Evolutionary conservation across 192 early-diverging fungal genomes (phyloP).

Genomic region (Geranomyces michiganensis): DNA sequence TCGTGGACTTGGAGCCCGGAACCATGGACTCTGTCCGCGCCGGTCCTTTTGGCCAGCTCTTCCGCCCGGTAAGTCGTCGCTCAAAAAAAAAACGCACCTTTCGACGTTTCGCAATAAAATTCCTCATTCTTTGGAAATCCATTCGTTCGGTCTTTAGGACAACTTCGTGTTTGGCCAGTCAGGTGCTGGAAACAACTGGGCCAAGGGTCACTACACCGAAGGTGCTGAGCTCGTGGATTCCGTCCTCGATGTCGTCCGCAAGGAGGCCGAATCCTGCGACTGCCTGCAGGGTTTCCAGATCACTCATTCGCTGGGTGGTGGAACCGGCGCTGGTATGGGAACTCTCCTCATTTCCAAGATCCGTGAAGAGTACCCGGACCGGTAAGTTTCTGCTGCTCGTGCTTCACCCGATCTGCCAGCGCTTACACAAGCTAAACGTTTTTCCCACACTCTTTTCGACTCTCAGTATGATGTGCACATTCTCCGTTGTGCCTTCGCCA

Average conservation of each 20-base stretch:
- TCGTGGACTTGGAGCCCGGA: conserved; percentile 96
- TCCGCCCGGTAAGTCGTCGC: conserved; percentile 77
- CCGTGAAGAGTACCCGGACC: conserved; percentile 98
- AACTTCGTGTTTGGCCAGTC: conserved; percentile 95
- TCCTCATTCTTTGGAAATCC: neutral
- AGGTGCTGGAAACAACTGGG: conserved; percentile 99
- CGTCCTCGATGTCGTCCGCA: conserved; percentile 93
- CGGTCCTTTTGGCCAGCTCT: conserved; percentile 84
- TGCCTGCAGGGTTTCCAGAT: conserved; percentile 99
- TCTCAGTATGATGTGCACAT: conserved; percentile 88
- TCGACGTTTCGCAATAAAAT: too few relatives aligned
- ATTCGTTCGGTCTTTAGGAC: conserved; percentile 54
- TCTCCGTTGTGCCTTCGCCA: conserved; percentile 95
- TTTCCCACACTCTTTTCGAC: conserved; percentile 1
- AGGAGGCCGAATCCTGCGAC: conserved; percentile 95
- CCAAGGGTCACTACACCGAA: conserved; percentile 99
- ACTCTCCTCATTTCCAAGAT: conserved; percentile 95
- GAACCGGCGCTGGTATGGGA: conserved; percentile 97
- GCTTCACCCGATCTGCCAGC: neutral
- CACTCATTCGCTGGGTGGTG: conserved; percentile 96
- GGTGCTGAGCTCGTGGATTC: conserved; percentile 97
- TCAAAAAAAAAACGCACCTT: too few relatives aligned
- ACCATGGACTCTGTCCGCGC: conserved; percentile 89
- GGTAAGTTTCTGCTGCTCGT: conserved; percentile 39
- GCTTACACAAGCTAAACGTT: neutral